phyloP scores from a whole-genome alignment of 495 filamentous ascomycete species.

The Usnea hakonensis region DNA sequence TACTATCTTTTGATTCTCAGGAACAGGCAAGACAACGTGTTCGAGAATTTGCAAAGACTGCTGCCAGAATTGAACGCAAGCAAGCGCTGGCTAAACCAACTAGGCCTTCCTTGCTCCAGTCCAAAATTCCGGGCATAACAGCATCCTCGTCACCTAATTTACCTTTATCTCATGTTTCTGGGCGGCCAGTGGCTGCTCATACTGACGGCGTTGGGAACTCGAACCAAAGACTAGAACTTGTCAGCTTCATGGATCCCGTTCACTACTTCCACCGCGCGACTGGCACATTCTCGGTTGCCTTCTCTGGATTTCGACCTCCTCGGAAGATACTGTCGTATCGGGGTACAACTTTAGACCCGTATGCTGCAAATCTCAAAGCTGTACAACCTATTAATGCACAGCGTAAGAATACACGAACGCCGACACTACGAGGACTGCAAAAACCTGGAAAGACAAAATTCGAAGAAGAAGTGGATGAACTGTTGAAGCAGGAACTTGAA shows the following conservation, averaged over 20 bases:
- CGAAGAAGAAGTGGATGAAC: constrained; percentile 12
- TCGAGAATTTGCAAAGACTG: neutral
- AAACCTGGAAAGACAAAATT: neutral
- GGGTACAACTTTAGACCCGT: neutral
- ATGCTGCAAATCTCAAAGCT: neutral
- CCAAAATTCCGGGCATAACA: neutral
- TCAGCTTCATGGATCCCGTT: constrained; percentile 37
- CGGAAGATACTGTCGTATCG: neutral
- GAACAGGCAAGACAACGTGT: neutral
- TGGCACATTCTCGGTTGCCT: constrained; percentile 39
- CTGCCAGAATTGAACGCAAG: constrained; percentile 11
- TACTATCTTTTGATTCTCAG: neutral
- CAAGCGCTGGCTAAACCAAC: constrained; percentile 3
- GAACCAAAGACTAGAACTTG: neutral
- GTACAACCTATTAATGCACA: neutral
- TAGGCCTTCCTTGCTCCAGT: neutral
- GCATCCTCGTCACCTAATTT: neutral
- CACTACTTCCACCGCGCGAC: constrained; percentile 35
- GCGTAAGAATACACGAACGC: neutral
- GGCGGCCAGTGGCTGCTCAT: neutral
- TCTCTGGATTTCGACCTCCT: constrained; percentile 14
- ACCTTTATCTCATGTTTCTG: neutral
- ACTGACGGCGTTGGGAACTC: neutral
- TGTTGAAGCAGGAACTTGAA: constrained; percentile 15
- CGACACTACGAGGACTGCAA: neutral